Base-by-base conservation (phyloP, 2,329 filamentous ascomycete species). In the Fonsecaea multimorphosa region DNA sequence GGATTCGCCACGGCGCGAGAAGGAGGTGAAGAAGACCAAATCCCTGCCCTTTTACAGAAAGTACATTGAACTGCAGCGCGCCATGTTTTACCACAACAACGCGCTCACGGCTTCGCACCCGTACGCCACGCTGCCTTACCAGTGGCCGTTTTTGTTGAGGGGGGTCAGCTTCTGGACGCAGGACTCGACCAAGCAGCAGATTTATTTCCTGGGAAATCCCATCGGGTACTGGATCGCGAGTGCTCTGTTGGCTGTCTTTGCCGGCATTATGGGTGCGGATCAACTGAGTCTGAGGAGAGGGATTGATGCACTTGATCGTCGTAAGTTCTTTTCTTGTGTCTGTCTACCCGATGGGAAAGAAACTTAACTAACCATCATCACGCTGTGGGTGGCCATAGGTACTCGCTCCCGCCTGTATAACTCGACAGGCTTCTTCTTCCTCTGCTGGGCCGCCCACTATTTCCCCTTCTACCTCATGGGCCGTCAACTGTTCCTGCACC, bases 51-150 rank as follows among this genome's bases (percentile, higher is more conserved):
- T 99, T 85, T 81, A 97, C 71, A 87, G 86, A 75, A 99, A 99
- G 83, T 99, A 94, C 85, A 87, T 97, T 70, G 95, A 99, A 83
- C 86, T 99, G 65, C 95, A 99, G 81, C 88, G 94, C 57, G 92
- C 93, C 73, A 99, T 99, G 93, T 99, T 99, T 86, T 94, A 91
- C 86, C 95, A 99, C 85, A 99, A 99, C 86, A 98, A 93, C 79
- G 94, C 96, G 74, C 83, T 99, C 76, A 99, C 95, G 52, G 96
- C 93, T 82, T 96, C 92, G 76, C 95, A 99, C 78, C 95, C 95
- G 1, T 99, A 99, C 78, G 87, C 95, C 49, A 97, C 92, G 73
- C 90, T 93, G 77, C 95, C 95, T 6, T 95, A 96, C 81, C 92
- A 96, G 76, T 99, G 95, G 95, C 95, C 95, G 1, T 98, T 99